Evolutionary conservation across 129 eudicot genomes (phyloP), one percentile per base, ranked within the genome.

Genomic region (Flaveria trinervia): DNA sequence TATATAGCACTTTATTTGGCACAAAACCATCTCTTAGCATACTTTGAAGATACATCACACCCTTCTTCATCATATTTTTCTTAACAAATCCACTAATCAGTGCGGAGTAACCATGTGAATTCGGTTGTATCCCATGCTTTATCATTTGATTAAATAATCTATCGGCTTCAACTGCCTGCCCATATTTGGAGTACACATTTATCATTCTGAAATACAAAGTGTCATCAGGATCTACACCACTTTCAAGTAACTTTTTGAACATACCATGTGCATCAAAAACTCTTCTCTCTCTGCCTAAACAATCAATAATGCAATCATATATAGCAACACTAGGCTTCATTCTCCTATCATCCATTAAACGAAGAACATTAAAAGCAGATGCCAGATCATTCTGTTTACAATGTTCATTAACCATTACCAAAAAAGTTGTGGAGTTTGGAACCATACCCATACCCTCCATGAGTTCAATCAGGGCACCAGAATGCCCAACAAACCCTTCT

Each of bases 21-120:
- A 68, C 39, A 64, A 73, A 83, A 74, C 90, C 96, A 23, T 90
- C 90, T 65, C 79, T 82, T 36, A 90, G 54, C 96, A 90, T 90
- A 67, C 79, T 83, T 20, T 60, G 83, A 59, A 90, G 88, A 84
- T 85, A 87, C 50, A 60, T 62, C 45, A 82, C 82, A 71, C 85
- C 81, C 61, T 79, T 82, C 11, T 74, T 75, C n/a, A 74, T 79
- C 90, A 72, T 87, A 55, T 85, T 87, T 80, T 83, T 87, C 85
- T 87, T 87, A 18, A 90, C 66, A 12, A 90, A 80, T 70, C 88
- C 96, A 74, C 81, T 82, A 72, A 90, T 83, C 55, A 87, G 87
- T 14, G 91, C 79, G 3, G 83, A 80, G 70, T 89, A 89, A 84
- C 79, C 89, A 79, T 56, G 75, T 39, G 77, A 83, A 79, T 55